phyloP scores from a whole-genome alignment of 2,329 filamentous ascomycete genomes.

The Colletotrichum neosansevieriae region DNA sequence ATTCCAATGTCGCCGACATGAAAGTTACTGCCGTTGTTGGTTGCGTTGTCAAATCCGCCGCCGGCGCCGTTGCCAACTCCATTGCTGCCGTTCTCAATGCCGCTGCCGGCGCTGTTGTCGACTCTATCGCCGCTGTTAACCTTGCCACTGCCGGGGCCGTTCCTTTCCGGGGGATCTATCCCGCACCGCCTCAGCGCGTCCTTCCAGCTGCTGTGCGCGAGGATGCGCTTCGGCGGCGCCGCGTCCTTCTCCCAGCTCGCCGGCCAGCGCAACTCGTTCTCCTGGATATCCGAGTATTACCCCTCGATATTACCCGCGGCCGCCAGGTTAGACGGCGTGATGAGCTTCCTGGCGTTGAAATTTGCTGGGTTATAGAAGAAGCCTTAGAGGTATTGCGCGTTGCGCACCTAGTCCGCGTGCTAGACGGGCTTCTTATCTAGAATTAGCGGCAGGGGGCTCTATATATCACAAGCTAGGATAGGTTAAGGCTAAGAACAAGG shows the following conservation, averaged over 20 bases:
- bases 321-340: neutral
- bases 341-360: neutral
- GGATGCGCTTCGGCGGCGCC: neutral
- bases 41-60: neutral
- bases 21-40: neutral
- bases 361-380: neutral
- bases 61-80: neutral
- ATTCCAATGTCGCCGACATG: too few relatives aligned
- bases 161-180: neutral
- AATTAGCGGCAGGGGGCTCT: neutral
- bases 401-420: neutral
- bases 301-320: neutral
- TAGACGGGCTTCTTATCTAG: neutral
- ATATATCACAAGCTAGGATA: too few relatives aligned
- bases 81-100: neutral
- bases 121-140: too few relatives aligned
- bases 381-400: neutral
- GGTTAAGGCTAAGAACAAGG: too few relatives aligned
- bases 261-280: neutral
- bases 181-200: neutral
- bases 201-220: neutral
- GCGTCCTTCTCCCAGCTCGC: neutral
- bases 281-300: constrained; percentile 3
- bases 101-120: too few relatives aligned
- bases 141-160: constrained; percentile 1